A percentile compares a stretch with the other conserved stretches of the same genome.
Evolutionary conservation across 2,329 filamentous ascomycete genomes (phyloP).

Genomic region (Penicillium janthinellum): DNA sequence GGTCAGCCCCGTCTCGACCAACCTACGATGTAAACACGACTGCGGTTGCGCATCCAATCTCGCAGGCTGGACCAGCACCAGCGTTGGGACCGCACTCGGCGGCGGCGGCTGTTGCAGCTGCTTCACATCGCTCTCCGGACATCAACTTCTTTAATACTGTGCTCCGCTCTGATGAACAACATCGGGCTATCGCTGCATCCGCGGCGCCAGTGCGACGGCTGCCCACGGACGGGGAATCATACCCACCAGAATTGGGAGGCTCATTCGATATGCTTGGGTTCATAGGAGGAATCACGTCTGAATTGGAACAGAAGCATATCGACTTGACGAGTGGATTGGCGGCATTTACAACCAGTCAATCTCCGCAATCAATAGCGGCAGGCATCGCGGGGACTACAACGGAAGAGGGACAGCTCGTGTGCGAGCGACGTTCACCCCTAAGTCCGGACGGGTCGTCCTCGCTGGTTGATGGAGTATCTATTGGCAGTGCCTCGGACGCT

Average conservation of each 20-base stretch:
- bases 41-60: constrained; percentile 1
- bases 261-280: constrained; percentile 41
- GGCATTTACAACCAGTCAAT: constrained; percentile 17
- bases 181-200: constrained; percentile 15
- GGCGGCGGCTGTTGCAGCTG: constrained; percentile 9
- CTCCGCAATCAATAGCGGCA: constrained; percentile 13
- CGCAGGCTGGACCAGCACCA: constrained; percentile 17
- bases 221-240: constrained; percentile 10
- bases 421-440: constrained; percentile 12
- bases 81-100: constrained; percentile 11
- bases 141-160: constrained; percentile 34
- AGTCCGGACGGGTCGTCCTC: constrained; percentile 19
- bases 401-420: constrained; percentile 14
- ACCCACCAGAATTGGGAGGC: constrained; percentile 19
- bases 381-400: background rate
- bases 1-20: constrained; percentile 10
- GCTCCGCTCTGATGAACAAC: constrained; percentile 30
- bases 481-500: constrained; percentile 18
- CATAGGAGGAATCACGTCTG: constrained; percentile 40
- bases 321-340: constrained; percentile 30
- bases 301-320: constrained; percentile 38
- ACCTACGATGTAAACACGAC: constrained; percentile 4
- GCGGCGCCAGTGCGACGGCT: constrained; percentile 11
- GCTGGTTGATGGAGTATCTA: constrained; percentile 19
- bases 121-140: constrained; percentile 24